phyloP scores from a whole-genome alignment of 176 grass and related monocot genomes.

The Hordeum marinum region DNA sequence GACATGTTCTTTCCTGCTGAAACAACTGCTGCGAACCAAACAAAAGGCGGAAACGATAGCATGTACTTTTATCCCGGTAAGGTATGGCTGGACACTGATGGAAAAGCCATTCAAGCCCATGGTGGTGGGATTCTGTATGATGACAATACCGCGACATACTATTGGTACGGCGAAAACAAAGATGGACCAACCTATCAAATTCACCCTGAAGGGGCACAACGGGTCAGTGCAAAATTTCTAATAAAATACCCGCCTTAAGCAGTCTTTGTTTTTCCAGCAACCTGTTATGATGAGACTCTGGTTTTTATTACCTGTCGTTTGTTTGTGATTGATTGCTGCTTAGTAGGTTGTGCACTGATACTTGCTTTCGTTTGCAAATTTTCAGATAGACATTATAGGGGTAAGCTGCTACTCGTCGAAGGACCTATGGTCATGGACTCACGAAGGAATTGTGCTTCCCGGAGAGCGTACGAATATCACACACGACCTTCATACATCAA shows the following conservation, averaged over 20 bases:
- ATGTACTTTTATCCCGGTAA: constrained; percentile 73
- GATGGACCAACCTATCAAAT: constrained; percentile 67
- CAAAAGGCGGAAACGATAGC: constrained; percentile 36
- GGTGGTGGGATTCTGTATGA: constrained; percentile 85
- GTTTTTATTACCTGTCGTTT: constrained; percentile 1
- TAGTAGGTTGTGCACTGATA: neutral
- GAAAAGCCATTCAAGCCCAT: constrained; percentile 89
- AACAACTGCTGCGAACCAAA: constrained; percentile 36
- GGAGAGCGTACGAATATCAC: constrained; percentile 53
- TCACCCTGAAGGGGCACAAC: constrained; percentile 39
- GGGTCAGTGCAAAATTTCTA: constrained; percentile 43
- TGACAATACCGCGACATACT: constrained; percentile 51
- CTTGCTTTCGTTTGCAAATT: constrained; percentile 13
- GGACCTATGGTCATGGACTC: constrained; percentile 77
- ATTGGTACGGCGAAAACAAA: constrained; percentile 99
- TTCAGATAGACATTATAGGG: constrained; percentile 87
- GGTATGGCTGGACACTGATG: constrained; percentile 79
- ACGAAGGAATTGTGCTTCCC: constrained; percentile 78
- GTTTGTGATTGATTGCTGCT: neutral
- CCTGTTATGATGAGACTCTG: neutral
- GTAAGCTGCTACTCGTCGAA: constrained; percentile 88
- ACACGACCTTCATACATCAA: constrained; percentile 76
- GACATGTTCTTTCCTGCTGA: constrained; percentile 61
- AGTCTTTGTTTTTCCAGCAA: neutral
- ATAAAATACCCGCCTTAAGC: neutral